Evolutionary conservation across 495 filamentous ascomycete species (phyloP).

Genomic region (Aspergillus leporis): DNA sequence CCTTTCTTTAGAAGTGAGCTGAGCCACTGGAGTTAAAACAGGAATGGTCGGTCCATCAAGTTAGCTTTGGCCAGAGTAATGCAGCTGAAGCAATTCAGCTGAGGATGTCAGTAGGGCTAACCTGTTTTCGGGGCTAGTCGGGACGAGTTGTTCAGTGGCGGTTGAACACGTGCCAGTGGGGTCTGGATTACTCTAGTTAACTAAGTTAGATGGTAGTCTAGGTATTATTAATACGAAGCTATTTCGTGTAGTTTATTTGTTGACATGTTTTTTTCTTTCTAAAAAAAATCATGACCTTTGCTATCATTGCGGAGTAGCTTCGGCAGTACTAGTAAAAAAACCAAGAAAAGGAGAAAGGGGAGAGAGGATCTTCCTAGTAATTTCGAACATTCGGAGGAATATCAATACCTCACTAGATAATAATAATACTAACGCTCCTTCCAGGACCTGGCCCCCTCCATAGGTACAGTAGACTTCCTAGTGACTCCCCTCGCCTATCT

Average conservation of each 20-base stretch:
- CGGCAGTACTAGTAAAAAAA: not conserved
- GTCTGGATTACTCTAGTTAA: too few species aligned
- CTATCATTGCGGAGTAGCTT: not conserved
- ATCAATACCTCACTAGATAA: not conserved
- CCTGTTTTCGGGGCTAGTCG: not conserved
- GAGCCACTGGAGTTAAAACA: not conserved
- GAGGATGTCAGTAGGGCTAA: not conserved
- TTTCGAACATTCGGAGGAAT: not conserved
- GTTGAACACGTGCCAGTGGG: conserved; percentile 15
- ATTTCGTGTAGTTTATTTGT: conserved; percentile 1
- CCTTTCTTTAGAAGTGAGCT: too few species aligned
- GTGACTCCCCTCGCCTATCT: not conserved
- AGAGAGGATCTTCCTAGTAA: too few species aligned
- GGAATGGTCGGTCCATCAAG: not conserved
- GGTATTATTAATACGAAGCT: not conserved
- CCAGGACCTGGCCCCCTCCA: not conserved
- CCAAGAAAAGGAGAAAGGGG: too few species aligned
- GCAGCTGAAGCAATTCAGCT: not conserved
- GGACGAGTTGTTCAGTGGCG: conserved; percentile 9
- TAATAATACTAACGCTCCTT: not conserved
- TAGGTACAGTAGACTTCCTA: not conserved
- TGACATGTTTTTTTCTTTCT: not conserved
- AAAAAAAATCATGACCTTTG: too few species aligned
- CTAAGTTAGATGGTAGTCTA: not conserved
- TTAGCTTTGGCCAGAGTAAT: not conserved